Base-by-base conservation (phyloP, 768 basidiomycete genomes). In the Pholiota molesta region DNA sequence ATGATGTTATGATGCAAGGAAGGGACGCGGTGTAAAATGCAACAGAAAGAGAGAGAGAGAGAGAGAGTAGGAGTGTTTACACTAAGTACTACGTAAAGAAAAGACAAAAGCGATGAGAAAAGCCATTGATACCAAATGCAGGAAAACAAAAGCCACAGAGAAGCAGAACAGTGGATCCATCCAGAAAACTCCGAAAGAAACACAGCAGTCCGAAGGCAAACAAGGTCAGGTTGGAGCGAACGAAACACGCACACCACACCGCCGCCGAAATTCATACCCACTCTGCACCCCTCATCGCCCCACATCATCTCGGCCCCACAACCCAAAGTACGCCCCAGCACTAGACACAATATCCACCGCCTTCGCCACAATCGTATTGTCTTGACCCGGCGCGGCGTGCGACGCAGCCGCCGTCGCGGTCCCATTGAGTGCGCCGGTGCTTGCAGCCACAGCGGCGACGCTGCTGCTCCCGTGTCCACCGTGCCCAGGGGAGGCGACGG, bases 291-390 rank as follows among this genome's bases (percentile, higher is more conserved):
- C n/a, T 21, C 47, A 49, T 1, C 19, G 21, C 47, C 21, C 47
- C 10, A 37, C 19, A 16, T 56, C 55, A 16, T 66, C 64, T 13
- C 64, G 59, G 4, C 65, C 62, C 83, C 83, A 84, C 39, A 82
- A 69, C 55, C 92, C 90, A 19, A 95, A 70, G 67, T 90, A 87
- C 47, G 91, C 90, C 19, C 91, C 88, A 2, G 94, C 94, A 55
- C 83, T 87, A 47, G 85, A 88, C 61, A 95, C 90, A 42, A 95
- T 91, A 57, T 90, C 92, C 19, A 88, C 91, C 23, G 93, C 81
- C 70, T 82, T 82, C 52, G 74, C 76, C 29, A 82, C 78, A 23
- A 82, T 79, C 37, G 78, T 79, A 33, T 77, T 77, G 26, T 58
- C 35, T 4, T 37, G 35, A 35, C 9, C 33, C 33, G 33, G 9